These are phyloP conservation scores for Plenodomus biglobosus DNA, from an alignment of 2,329 filamentous ascomycete genomes.

Conservation along the genomic window DNA sequence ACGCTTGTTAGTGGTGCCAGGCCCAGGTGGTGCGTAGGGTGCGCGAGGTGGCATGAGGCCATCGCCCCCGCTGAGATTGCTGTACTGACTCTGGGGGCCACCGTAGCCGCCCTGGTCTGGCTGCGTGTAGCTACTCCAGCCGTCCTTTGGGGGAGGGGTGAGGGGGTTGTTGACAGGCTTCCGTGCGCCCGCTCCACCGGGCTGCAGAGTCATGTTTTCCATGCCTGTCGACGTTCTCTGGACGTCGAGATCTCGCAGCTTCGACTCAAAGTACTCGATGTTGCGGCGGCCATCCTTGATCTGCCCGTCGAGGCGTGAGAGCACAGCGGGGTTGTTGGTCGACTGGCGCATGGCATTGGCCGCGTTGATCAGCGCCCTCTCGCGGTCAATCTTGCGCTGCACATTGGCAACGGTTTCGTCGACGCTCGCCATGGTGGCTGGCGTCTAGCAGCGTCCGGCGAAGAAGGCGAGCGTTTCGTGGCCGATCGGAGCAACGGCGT, in stretches of 20 bases:
- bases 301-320: slow-evolving; percentile 86
- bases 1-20: slow-evolving; percentile 67
- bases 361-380: slow-evolving; percentile 91
- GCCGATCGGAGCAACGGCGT: slow-evolving; percentile 27
- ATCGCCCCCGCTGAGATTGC: slow-evolving; percentile 64
- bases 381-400: slow-evolving; percentile 95
- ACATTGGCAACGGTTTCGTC: slow-evolving; percentile 74
- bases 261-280: slow-evolving; percentile 93
- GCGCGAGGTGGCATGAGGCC: slow-evolving; percentile 80
- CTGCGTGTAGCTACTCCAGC: slow-evolving; percentile 53
- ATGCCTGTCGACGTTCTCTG: slow-evolving; percentile 71
- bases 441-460: slow-evolving; percentile 14
- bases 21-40: slow-evolving; percentile 74
- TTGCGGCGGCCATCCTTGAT: slow-evolving; percentile 92
- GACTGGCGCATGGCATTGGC: slow-evolving; percentile 94
- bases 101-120: slow-evolving; percentile 67
- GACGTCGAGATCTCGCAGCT: slow-evolving; percentile 83
- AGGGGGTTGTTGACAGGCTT: slow-evolving; percentile 41
- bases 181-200: slow-evolving; percentile 46
- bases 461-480: slow-evolving; percentile 31
- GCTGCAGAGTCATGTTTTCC: slow-evolving; percentile 65
- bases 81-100: slow-evolving; percentile 51
- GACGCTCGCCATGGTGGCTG: slow-evolving; percentile 56
- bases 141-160: slow-evolving; percentile 73
- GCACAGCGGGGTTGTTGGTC: slow-evolving; percentile 89